A percentile compares a stretch with the other conserved stretches of the same genome.
phyloP scores from a whole-genome alignment of 106 monocot genomes.

The Gastrodia elata region DNA sequence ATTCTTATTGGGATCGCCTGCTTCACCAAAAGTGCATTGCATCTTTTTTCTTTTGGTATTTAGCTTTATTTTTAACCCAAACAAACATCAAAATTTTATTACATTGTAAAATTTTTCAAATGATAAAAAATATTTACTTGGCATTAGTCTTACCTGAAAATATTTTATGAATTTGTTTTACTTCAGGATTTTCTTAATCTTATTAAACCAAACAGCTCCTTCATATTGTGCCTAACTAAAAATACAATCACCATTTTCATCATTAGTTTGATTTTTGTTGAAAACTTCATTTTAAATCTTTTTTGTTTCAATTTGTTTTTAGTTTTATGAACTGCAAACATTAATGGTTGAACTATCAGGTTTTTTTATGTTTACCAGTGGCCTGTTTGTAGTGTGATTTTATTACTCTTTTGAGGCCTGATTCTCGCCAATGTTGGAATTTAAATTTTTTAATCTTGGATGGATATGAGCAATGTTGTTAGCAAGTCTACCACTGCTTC shows the following conservation, averaged over 20 bases:
- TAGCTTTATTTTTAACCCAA: no score
- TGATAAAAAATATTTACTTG: no score
- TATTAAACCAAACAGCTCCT: no score
- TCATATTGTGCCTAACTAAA: no score
- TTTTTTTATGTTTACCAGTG: neutral
- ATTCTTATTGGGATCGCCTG: no score
- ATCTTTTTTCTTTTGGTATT: no score
- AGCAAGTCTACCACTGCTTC: neutral
- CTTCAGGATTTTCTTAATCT: no score
- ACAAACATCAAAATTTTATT: no score
- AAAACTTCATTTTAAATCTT: neutral
- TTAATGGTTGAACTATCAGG: neutral
- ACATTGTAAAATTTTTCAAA: no score
- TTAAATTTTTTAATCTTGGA: neutral
- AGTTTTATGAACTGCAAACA: neutral
- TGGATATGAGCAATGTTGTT: neutral
- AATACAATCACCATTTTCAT: neutral
- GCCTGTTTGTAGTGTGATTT: neutral
- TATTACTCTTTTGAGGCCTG: neutral
- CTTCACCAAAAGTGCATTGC: no score
- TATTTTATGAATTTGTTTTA: no score
- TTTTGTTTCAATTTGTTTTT: neutral
- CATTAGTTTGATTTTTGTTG: neutral
- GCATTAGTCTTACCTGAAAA: no score
- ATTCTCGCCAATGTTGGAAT: neutral